Evolutionary conservation across 1,284 basidiomycete genomes (phyloP).

Genomic region (Heterobasidion parviporum): DNA sequence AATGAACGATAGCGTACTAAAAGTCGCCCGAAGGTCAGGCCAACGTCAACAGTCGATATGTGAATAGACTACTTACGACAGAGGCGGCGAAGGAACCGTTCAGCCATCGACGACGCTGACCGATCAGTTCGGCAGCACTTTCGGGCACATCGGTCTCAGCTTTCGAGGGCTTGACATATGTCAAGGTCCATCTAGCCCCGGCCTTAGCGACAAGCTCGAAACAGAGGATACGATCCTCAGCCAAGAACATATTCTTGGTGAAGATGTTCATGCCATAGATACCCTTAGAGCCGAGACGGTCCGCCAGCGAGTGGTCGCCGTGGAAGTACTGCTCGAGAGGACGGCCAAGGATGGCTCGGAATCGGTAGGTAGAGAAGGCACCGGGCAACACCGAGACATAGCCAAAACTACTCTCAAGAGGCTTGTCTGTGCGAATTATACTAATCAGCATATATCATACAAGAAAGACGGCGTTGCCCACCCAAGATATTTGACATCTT

Average conservation of each 20-base stretch:
- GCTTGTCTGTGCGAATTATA: slow-evolving; percentile 55
- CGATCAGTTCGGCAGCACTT: slow-evolving; percentile 84
- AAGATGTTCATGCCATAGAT: slow-evolving; percentile 98
- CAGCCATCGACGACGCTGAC: slow-evolving; percentile 92
- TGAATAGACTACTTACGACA: slow-evolving; percentile 49
- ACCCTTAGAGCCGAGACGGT: slow-evolving; percentile 88
- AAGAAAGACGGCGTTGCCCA: slow-evolving; percentile 20
- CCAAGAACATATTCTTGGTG: slow-evolving; percentile 94
- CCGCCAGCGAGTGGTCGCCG: slow-evolving; percentile 92
- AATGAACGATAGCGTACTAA: slow-evolving; percentile 90
- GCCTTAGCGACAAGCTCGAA: slow-evolving; percentile 95
- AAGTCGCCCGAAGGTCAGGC: background rate
- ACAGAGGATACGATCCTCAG: slow-evolving; percentile 93
- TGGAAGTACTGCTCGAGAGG: slow-evolving; percentile 98
- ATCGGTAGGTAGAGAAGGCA: slow-evolving; percentile 95
- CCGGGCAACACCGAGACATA: slow-evolving; percentile 95
- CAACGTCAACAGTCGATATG: background rate
- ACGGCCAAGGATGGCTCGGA: slow-evolving; percentile 82
- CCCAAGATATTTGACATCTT: slow-evolving; percentile 95
- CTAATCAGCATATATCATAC: background rate
- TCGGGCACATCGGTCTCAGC: slow-evolving; percentile 95
- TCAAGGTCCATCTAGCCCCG: slow-evolving; percentile 80
- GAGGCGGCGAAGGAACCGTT: slow-evolving; percentile 97
- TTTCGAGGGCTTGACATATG: slow-evolving; percentile 93
- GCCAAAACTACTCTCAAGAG: slow-evolving; percentile 91